A percentile compares a stretch with the other conserved stretches of the same genome.
These are phyloP conservation scores for Anisodus tanguticus DNA, from an alignment of 257 asterid genomes.

Conservation along the genomic window DNA sequence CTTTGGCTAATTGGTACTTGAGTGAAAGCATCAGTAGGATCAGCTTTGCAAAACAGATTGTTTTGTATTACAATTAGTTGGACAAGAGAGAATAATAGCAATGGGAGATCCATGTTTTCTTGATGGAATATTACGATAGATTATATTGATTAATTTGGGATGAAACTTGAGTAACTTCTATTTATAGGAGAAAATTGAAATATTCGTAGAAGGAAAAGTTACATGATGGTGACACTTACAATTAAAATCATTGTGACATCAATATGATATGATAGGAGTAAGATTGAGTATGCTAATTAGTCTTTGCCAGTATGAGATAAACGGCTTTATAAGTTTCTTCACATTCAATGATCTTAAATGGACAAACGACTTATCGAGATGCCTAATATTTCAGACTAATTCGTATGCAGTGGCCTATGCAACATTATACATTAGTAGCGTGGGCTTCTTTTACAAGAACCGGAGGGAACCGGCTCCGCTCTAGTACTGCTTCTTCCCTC, in stretches of 20 bases:
- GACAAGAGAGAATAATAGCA: not conserved
- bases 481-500: no score
- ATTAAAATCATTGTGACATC: not conserved
- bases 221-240: not conserved
- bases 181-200: no score
- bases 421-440: no score
- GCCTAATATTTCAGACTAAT: not conserved
- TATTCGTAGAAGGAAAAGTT: not conserved
- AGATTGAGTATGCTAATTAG: not conserved
- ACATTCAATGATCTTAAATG: not conserved
- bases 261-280: not conserved
- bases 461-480: no score
- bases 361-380: not conserved
- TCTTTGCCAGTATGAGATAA: not conserved
- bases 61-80: conserved; percentile 4
- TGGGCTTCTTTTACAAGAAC: no score
- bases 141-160: no score
- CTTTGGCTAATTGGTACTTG: conserved; percentile 19
- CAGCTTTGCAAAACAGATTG: not conserved
- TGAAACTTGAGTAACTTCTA: no score
- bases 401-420: no score
- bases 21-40: conserved; percentile 33
- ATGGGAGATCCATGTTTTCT: not conserved
- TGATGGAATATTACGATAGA: not conserved
- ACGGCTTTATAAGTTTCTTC: not conserved